A percentile compares a stretch with the other conserved stretches of the same genome.
Evolutionary conservation across 2,329 filamentous ascomycete genomes (phyloP).

Genomic region (Alternaria solani): DNA sequence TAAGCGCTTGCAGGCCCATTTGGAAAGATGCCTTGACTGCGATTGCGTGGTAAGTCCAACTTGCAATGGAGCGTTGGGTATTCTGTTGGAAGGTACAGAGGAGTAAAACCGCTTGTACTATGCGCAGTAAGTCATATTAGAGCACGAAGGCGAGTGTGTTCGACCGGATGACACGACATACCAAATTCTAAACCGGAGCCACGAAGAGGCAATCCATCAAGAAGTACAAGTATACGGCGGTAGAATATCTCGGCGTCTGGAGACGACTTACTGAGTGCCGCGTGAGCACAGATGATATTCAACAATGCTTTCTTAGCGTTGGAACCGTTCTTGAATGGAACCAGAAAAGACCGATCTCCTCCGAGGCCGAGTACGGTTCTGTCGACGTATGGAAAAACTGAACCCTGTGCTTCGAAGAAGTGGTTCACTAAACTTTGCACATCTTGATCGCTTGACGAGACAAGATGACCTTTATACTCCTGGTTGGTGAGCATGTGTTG

Average conservation of each 20-base stretch:
- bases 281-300: background rate
- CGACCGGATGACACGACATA: background rate
- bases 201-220: background rate
- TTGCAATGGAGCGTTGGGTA: background rate
- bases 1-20: background rate
- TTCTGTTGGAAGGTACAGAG: background rate
- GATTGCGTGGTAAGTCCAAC: background rate
- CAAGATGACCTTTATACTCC: accelerated
- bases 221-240: background rate
- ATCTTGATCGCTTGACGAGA: background rate
- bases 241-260: background rate
- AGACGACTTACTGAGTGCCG: background rate
- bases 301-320: background rate
- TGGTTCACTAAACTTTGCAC: background rate
- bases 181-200: background rate
- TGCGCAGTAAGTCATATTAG: background rate
- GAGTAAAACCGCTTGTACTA: background rate
- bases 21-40: background rate
- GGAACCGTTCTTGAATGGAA: background rate
- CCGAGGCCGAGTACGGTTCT: background rate
- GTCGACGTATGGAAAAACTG: background rate
- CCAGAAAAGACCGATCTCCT: background rate
- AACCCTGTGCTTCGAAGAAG: background rate
- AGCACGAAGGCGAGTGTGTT: background rate
- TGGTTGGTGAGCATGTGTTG: background rate